A percentile compares a stretch with the other conserved stretches of the same genome.
These are phyloP conservation scores for Kernera saxatilis DNA, from an alignment of 345 rosid species.

Conservation along the genomic window DNA sequence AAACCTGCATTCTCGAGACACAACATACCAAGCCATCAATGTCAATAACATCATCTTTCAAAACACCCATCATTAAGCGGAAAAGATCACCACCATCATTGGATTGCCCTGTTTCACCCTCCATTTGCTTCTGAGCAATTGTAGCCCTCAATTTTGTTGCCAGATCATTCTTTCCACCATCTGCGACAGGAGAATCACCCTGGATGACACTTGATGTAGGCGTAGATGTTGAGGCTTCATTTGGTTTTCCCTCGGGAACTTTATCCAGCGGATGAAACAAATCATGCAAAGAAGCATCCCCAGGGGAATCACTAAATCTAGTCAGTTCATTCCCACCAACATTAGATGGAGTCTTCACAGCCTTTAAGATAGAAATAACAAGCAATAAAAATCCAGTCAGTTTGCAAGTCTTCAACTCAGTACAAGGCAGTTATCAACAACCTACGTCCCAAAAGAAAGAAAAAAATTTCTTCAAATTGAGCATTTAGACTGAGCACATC, in stretches of 20 bases:
- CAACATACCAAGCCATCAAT: slow-evolving; percentile 88
- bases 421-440: neutral
- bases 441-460: neutral
- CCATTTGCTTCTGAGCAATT: slow-evolving; percentile 93
- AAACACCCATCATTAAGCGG: slow-evolving; percentile 78
- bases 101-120: slow-evolving; percentile 65
- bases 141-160: slow-evolving; percentile 90
- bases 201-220: slow-evolving; percentile 59
- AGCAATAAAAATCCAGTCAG: slow-evolving; percentile 13
- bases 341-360: slow-evolving; percentile 43
- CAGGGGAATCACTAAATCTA: slow-evolving; percentile 91
- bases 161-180: slow-evolving; percentile 76
- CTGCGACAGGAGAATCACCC: slow-evolving; percentile 44
- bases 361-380: slow-evolving; percentile 41
- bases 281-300: slow-evolving; percentile 96
- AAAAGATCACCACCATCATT: slow-evolving; percentile 84
- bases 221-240: slow-evolving; percentile 82
- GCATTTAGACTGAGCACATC: neutral
- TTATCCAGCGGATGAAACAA: slow-evolving; percentile 82
- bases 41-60: slow-evolving; percentile 90
- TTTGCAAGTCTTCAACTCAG: slow-evolving; percentile 8
- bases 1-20: neutral
- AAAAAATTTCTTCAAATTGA: neutral
- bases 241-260: slow-evolving; percentile 41
- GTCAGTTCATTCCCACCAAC: slow-evolving; percentile 68